Conservation (phyloP, 768 basidiomycete species). For the Mycena leptocephala region DNA sequence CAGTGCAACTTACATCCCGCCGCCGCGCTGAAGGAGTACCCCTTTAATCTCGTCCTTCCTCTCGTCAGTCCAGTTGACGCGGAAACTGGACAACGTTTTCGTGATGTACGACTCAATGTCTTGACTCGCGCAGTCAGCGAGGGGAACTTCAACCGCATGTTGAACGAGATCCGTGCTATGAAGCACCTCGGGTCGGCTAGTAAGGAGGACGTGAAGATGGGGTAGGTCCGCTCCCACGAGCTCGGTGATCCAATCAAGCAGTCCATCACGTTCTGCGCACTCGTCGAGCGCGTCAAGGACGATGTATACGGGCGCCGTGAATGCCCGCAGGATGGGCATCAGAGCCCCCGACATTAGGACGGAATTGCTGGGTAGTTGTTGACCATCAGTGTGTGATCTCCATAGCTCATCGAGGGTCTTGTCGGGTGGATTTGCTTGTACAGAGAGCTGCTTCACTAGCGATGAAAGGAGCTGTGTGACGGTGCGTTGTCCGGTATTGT, state of each 20-base stretch:
- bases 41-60: too few species aligned
- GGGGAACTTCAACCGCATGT: background rate
- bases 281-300: conserved; percentile 43
- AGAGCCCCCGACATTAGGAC: conserved; percentile 26
- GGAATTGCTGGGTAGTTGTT: background rate
- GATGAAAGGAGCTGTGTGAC: conserved; percentile 26
- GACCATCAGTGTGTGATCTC: background rate
- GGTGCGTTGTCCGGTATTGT: background rate
- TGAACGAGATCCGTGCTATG: conserved; percentile 6
- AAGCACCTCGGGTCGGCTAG: conserved; percentile 35
- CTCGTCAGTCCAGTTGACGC: too few species aligned
- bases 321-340: conserved; percentile 17
- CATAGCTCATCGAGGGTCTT: background rate
- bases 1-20: too few species aligned
- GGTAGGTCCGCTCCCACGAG: conserved; percentile 1
- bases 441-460: conserved; percentile 37
- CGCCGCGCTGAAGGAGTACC: too few species aligned
- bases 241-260: conserved; percentile 24
- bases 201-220: conserved; percentile 25
- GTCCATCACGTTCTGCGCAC: conserved; percentile 25
- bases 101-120: too few species aligned
- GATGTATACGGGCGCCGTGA: conserved; percentile 26
- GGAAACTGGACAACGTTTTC: too few species aligned
- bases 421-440: background rate
- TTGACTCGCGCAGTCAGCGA: too few species aligned